Evolutionary conservation across 257 asterid species (phyloP).

Genomic region (Plantago ovata): DNA sequence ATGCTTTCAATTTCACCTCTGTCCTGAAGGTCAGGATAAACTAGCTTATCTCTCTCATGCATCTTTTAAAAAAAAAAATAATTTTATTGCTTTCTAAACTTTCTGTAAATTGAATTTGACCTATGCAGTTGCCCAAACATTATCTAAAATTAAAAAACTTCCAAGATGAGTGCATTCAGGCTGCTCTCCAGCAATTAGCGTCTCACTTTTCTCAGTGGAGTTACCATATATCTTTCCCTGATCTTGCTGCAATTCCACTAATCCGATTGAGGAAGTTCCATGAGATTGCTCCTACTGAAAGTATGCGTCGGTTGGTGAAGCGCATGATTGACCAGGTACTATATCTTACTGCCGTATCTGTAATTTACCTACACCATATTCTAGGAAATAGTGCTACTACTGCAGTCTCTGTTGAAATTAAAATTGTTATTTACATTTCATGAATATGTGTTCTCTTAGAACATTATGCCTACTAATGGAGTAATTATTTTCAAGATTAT

Average conservation of each 20-base stretch:
- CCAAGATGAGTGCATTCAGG: constrained; percentile 73
- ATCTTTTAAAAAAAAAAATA: background rate
- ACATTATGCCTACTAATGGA: too few relatives aligned
- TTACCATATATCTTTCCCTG: constrained; percentile 84
- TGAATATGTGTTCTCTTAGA: too few relatives aligned
- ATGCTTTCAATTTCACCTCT: constrained; percentile 38
- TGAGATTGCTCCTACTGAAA: constrained; percentile 50
- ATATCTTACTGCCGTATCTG: constrained; percentile 16
- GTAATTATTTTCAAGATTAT: too few relatives aligned
- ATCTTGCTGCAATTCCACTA: constrained; percentile 77
- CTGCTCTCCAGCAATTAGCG: constrained; percentile 64
- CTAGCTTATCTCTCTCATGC: constrained; percentile 14
- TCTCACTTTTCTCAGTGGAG: constrained; percentile 87
- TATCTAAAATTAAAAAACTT: constrained; percentile 60
- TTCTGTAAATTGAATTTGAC: constrained; percentile 19
- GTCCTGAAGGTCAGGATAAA: constrained; percentile 61
- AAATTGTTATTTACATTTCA: too few relatives aligned
- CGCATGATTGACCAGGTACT: constrained; percentile 87
- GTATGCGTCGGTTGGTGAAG: constrained; percentile 55
- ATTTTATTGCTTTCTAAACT: constrained; percentile 17
- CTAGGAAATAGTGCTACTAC: background rate
- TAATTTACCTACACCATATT: constrained; percentile 9
- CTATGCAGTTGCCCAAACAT: constrained; percentile 76
- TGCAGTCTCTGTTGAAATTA: too few relatives aligned
- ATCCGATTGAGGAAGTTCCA: constrained; percentile 57